Evolutionary conservation across 768 basidiomycete species (phyloP).

Genomic region (Cantharellus anzutake): DNA sequence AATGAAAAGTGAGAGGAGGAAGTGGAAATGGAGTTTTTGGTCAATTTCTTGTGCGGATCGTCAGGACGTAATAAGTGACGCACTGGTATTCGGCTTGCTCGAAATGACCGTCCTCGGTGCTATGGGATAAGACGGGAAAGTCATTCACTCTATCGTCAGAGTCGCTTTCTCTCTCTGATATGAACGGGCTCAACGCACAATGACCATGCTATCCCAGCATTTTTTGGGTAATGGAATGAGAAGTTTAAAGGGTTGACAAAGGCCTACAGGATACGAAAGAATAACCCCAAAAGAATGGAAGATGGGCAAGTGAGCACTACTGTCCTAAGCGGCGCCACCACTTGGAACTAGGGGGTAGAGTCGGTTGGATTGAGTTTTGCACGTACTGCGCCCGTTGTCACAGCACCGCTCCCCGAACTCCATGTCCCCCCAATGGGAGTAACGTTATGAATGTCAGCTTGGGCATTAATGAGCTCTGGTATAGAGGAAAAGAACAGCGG

Average conservation of each 20-base stretch:
- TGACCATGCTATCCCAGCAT: conserved; percentile 73
- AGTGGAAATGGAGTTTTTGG: neutral
- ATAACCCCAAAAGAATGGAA: neutral
- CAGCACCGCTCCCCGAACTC: conserved; percentile 58
- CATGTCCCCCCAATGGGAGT: conserved; percentile 64
- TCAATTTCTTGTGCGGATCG: neutral
- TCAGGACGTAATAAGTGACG: conserved; percentile 1
- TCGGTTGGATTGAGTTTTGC: neutral
- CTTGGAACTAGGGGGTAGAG: neutral
- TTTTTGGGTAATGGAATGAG: conserved; percentile 68
- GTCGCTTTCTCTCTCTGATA: neutral
- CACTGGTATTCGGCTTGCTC: conserved; percentile 82
- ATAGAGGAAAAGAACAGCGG: too few relatives aligned
- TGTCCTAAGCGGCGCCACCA: too few relatives aligned
- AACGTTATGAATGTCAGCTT: conserved; percentile 27
- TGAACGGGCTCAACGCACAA: conserved; percentile 39
- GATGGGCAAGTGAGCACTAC: too few relatives aligned
- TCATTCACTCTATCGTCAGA: neutral
- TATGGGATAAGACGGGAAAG: conserved; percentile 14
- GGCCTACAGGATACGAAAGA: conserved; percentile 24
- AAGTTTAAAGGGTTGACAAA: conserved; percentile 73
- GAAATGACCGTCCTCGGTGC: conserved; percentile 56
- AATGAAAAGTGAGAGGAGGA: neutral
- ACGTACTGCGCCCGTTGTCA: conserved; percentile 71
- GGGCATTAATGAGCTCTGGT: neutral